Evolutionary conservation across 2,329 filamentous ascomycete species (phyloP), one percentile per base, ranked within the genome.

Genomic region (Penicillium sp.): DNA sequence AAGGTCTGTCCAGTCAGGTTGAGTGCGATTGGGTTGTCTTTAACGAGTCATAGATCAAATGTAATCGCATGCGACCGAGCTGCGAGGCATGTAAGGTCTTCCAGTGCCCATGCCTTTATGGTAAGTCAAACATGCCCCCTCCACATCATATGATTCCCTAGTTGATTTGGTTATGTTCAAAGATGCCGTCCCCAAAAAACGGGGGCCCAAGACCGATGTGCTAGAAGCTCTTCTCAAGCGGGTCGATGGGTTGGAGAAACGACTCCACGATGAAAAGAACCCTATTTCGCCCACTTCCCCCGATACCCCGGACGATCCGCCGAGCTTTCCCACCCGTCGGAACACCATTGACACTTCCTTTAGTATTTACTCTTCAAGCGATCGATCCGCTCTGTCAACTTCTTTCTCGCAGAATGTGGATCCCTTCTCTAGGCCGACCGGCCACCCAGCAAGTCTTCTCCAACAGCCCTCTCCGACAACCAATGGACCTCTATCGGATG

Each of bases 71-170:
- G 63, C 86, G 90, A 47, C 91, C 91, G 36, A 88, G 89, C 45
- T 96, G 91, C 70, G 91, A 95, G 73, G 91, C 91, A 55, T 96
- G 91, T 69, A 90, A 91, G 74, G 88, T 94, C 55, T 95, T 96
- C 68, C 90, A 93, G 70, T 93, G 90, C 71, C 85, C 89, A 33
- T 96, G 91, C 76, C 82, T 96, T 58, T 96, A 96, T 75, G 91
- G 91, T 95, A 81, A 64, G 58, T 83, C 73, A 41, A 52, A 27
- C 23, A 33, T 29, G 36, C 31, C 40, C 47, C 31, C 46, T 43
- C 65, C 60, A 57, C 44, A 56, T 48, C 33, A 45, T 43, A 54
- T 48, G 60, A 92, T 55, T 41, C 43, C 27, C n/a, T 23, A 31
- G 34, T 34, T 33, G 29, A 57, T 29, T 11, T 33, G 7, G 9